Evolutionary conservation across 495 filamentous ascomycete species (phyloP).

Genomic region (Niebla homalea): DNA sequence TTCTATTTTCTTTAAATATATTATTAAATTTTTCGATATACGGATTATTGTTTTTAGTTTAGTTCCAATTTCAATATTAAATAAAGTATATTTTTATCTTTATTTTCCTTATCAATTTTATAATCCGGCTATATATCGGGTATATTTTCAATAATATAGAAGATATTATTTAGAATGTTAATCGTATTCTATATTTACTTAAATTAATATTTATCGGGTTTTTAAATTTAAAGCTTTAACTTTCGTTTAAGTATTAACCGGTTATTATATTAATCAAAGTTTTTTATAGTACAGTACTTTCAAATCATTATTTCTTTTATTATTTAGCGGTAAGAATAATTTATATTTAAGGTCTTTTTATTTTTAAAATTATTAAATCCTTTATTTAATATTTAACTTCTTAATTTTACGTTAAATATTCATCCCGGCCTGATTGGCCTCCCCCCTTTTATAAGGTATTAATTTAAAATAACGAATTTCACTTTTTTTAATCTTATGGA

Average conservation of each 20-base stretch:
- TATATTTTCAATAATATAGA: no score
- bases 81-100: not conserved
- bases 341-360: not conserved
- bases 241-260: not conserved
- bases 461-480: not conserved
- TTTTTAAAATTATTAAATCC: not conserved
- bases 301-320: not conserved
- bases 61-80: not conserved
- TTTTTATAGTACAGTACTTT: not conserved
- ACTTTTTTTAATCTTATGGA: not conserved
- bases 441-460: not conserved
- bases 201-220: not conserved
- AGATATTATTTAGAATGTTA: not conserved
- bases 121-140: no score
- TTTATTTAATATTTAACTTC: not conserved
- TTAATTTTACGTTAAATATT: not conserved
- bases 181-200: not conserved
- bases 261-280: not conserved
- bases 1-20: no score
- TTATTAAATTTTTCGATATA: no score
- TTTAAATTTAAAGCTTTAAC: not conserved
- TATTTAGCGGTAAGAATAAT: not conserved
- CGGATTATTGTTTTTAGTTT: not conserved
- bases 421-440: not conserved
- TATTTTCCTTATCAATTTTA: not conserved